Evolutionary conservation across 441 rosid genomes (phyloP).

Genomic region (Flueggea neowawraea): DNA sequence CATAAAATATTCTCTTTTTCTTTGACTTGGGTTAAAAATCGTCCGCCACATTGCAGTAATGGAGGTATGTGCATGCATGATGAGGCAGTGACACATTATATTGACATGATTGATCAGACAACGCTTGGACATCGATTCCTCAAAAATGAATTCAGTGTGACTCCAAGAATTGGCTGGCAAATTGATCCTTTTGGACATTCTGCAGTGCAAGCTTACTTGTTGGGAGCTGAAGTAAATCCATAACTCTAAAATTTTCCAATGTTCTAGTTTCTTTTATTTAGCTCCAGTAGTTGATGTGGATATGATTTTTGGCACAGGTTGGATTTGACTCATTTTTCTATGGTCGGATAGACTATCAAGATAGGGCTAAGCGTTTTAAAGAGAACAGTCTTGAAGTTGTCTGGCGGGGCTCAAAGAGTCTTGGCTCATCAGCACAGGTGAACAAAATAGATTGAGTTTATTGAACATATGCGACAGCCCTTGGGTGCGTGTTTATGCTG

Average conservation of each 20-base stretch:
- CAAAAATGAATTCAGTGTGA: conserved; percentile 72
- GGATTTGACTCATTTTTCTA: conserved; percentile 96
- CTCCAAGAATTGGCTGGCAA: conserved; percentile 99
- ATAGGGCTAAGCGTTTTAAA: conserved; percentile 70
- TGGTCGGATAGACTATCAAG: conserved; percentile 99
- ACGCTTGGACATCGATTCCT: conserved; percentile 92
- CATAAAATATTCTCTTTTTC: not conserved
- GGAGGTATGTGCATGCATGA: conserved; percentile 99
- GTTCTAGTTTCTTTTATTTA: conserved; percentile 10
- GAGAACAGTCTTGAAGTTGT: conserved; percentile 98
- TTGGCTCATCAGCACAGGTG: conserved; percentile 92
- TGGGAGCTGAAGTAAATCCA: conserved; percentile 82
- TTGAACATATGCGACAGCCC: conserved; percentile 3
- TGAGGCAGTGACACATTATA: conserved; percentile 92
- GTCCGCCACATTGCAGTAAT: conserved; percentile 53
- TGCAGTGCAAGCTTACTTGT: conserved; percentile 96
- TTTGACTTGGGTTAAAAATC: not conserved
- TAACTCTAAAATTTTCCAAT: conserved; percentile 10
- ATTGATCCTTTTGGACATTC: conserved; percentile 99
- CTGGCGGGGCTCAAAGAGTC: conserved; percentile 94
- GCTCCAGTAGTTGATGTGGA: conserved; percentile 9
- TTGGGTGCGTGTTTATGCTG: not conserved
- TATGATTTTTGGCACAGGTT: conserved; percentile 47
- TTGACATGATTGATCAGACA: conserved; percentile 99
- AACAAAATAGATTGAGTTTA: conserved; percentile 8